A percentile compares a stretch with the other conserved stretches of the same genome.
These are phyloP conservation scores for Chaetoscypha palmicola DNA, from an alignment of 2,329 filamentous ascomycete genomes.

Conservation along the genomic window DNA sequence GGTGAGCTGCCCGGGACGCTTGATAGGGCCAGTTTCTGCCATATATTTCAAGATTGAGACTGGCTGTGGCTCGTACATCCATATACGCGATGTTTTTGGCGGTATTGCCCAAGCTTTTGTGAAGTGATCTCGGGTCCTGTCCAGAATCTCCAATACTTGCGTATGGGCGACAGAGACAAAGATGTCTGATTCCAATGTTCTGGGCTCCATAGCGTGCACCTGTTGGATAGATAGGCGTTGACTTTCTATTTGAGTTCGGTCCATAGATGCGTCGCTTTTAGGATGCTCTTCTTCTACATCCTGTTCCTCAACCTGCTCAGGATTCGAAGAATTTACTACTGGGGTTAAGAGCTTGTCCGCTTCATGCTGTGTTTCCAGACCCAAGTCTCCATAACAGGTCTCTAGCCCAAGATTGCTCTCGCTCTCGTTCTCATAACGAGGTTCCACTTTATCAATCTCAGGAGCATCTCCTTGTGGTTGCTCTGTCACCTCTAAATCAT, in stretches of 20 bases:
- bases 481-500: not conserved
- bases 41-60: slow-evolving; percentile 49
- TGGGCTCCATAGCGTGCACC: slow-evolving; percentile 41
- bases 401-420: slow-evolving; percentile 14
- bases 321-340: not conserved
- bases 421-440: not conserved
- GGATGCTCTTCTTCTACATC: slow-evolving; percentile 6
- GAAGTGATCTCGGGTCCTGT: slow-evolving; percentile 47
- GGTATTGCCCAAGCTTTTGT: slow-evolving; percentile 51
- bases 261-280: slow-evolving; percentile 7
- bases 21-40: slow-evolving; percentile 44
- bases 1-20: slow-evolving; percentile 41
- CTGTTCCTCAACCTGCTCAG: slow-evolving; percentile 1
- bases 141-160: slow-evolving; percentile 42
- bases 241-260: slow-evolving; percentile 33
- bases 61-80: slow-evolving; percentile 49
- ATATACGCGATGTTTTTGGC: slow-evolving; percentile 49
- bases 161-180: slow-evolving; percentile 44
- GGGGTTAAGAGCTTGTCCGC: slow-evolving; percentile 12
- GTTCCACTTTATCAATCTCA: not conserved
- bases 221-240: slow-evolving; percentile 46
- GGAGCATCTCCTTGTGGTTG: not conserved
- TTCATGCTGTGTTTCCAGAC: slow-evolving; percentile 22
- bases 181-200: slow-evolving; percentile 46
- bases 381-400: slow-evolving; percentile 27